Percentiles rank a stretch among this genome's conserved stretches.
These are phyloP conservation scores for Metarhizium humberi DNA, from an alignment of 2,329 filamentous ascomycete species.

Conservation along the genomic window DNA sequence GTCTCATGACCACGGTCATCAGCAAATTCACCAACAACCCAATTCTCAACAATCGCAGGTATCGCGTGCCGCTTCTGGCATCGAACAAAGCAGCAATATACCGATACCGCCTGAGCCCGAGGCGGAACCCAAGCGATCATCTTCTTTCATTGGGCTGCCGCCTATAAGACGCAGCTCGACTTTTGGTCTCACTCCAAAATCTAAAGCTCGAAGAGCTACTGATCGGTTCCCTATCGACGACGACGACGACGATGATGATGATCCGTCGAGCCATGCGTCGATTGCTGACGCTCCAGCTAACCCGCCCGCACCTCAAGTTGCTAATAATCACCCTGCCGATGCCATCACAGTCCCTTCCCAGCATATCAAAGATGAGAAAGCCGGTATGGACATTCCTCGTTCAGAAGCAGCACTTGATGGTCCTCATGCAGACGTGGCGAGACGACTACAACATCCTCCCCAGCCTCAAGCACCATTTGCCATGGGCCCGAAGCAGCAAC, in stretches of 20 bases:
- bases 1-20: conserved; percentile 13
- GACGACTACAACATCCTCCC: not conserved
- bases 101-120: conserved; percentile 9
- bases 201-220: conserved; percentile 20
- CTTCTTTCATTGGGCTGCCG: conserved; percentile 48
- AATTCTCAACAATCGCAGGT: not conserved
- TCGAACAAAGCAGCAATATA: conserved; percentile 4
- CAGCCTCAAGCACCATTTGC: not conserved
- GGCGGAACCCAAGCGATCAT: conserved; percentile 28
- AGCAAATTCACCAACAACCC: not conserved
- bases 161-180: conserved; percentile 50
- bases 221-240: conserved; percentile 22
- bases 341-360: not conserved
- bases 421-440: not conserved
- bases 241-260: conserved; percentile 19
- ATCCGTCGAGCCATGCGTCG: not conserved
- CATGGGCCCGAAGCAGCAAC: not conserved
- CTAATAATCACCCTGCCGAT: not conserved
- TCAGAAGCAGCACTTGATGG: not conserved
- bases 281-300: not conserved
- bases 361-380: not conserved
- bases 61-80: not conserved
- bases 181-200: conserved; percentile 33
- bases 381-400: not conserved
- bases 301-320: not conserved